Conservation (phyloP, 495 filamentous ascomycete genomes). For the Halenospora varia region DNA sequence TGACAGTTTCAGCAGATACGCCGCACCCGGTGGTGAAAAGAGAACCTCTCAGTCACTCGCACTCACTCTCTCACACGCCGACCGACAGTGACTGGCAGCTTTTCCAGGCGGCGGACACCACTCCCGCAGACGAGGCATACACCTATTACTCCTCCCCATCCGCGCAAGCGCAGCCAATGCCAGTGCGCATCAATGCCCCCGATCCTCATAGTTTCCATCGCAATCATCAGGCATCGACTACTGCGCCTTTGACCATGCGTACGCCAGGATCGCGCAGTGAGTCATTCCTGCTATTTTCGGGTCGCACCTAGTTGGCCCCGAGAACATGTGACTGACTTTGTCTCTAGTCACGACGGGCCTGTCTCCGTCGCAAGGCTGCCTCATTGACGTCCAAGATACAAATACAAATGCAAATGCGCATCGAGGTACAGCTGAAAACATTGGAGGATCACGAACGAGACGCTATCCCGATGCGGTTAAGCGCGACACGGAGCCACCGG, state of each 20-base stretch:
- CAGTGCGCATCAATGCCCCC: not conserved
- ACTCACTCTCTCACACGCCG: not conserved
- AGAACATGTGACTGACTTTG: constrained; percentile 6
- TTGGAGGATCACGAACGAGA: not conserved
- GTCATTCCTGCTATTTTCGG: constrained; percentile 1
- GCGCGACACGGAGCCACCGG: not conserved
- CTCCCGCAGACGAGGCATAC: not conserved
- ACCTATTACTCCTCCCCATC: not conserved
- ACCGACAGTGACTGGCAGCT: not conserved
- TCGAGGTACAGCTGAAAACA: not conserved
- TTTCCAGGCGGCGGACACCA: not conserved
- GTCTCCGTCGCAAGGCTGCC: constrained; percentile 3
- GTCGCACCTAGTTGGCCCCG: not conserved
- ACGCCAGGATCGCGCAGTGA: constrained; percentile 5
- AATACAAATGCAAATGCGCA: not conserved
- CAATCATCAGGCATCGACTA: constrained; percentile 3
- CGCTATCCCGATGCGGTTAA: constrained; percentile 1
- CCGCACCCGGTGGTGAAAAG: constrained; percentile 9
- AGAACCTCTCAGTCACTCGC: not conserved
- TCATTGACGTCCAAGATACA: not conserved
- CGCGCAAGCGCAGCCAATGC: constrained; percentile 3
- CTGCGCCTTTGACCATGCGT: not conserved
- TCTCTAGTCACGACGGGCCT: not conserved
- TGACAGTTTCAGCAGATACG: not conserved
- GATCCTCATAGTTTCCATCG: not conserved